These are phyloP conservation scores for Schizophyllum commune DNA, from an alignment of 1,284 basidiomycete genomes.

Conservation along the genomic window DNA sequence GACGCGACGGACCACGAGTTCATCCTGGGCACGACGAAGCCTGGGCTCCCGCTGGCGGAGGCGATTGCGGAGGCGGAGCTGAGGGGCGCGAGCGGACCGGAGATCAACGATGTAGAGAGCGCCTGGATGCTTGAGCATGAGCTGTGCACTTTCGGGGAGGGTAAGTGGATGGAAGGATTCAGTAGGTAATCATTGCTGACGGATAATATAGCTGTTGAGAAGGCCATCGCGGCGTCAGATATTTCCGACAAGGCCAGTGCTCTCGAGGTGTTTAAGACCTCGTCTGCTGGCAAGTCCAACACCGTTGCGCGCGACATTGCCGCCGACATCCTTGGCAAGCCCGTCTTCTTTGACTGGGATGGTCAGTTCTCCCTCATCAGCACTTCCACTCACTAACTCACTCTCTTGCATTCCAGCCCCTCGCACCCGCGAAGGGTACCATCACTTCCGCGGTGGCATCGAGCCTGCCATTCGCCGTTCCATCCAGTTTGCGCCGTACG, in stretches of 20 bases:
- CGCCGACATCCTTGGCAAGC: slow-evolving; percentile 60
- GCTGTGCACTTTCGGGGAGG: slow-evolving; percentile 80
- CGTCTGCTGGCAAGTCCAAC: slow-evolving; percentile 65
- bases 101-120: slow-evolving; percentile 71
- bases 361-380: slow-evolving; percentile 33
- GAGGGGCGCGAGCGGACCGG: slow-evolving; percentile 57
- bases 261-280: slow-evolving; percentile 50
- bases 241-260: slow-evolving; percentile 51
- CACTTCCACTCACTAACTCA: neutral
- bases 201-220: slow-evolving; percentile 45
- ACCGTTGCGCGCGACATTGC: slow-evolving; percentile 69
- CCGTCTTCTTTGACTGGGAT: slow-evolving; percentile 85
- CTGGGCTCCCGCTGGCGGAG: slow-evolving; percentile 62
- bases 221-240: slow-evolving; percentile 41
- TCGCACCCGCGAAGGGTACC: slow-evolving; percentile 88
- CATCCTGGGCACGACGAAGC: slow-evolving; percentile 64
- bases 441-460: slow-evolving; percentile 82
- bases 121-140: slow-evolving; percentile 71
- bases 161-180: slow-evolving; percentile 27
- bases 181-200: neutral
- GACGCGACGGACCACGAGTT: slow-evolving; percentile 77
- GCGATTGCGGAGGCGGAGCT: slow-evolving; percentile 69
- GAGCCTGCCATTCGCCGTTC: slow-evolving; percentile 80
- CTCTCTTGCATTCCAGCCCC: slow-evolving; percentile 43
- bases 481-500: slow-evolving; percentile 73